Base-by-base conservation (phyloP, 805 yeast species). In the Wickerhamiella bombiphila region DNA sequence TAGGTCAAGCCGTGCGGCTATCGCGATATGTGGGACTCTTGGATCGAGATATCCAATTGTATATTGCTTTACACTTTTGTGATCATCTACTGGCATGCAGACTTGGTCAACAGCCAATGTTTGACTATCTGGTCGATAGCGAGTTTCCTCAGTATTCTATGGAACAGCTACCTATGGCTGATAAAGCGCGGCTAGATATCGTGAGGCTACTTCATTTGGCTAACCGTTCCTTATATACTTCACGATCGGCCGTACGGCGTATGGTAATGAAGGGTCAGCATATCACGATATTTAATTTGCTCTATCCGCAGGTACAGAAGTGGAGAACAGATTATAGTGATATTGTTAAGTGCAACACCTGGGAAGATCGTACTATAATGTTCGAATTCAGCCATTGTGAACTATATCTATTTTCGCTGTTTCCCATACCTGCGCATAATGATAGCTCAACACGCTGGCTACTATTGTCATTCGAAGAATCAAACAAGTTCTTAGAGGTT, bases 1-100 rank as follows among this genome's bases (percentile, higher is more conserved):
- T 82, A 34, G 95, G 96, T 2, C 74, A 81, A 2, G 86, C 93
- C 0, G 78, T 82, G 2, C 64, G 96, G 40, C 59, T 86, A 30
- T 91, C 94, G 3, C 93, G 82, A 53, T 91, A 80, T 54, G 74
- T 79, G 72, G 82, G 82, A 3, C 70, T 83, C 48, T 71, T 82
- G 62, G 81, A 80, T 32, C 69, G 72, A 15, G 73, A 80, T 42
- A 66, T 85, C 7, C 69, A 77, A 47, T 72, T 85, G 4, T 80
- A 79, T 51, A 60, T 85, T 39, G 94, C 94, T 0, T 73, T 93
- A 0, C 94, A 85, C 55, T 64, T 79, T 30, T 72, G 93, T 2
- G 97, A 86, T 54, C 76, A 83, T 15, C 72, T 76, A 47, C 69
- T 85, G 3, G 86, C 93, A 1, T 72, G 82, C 70, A 77, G 83